Evolutionary conservation across 2,329 filamentous ascomycete species (phyloP).

Genomic region (Colletotrichum gigasporum): DNA sequence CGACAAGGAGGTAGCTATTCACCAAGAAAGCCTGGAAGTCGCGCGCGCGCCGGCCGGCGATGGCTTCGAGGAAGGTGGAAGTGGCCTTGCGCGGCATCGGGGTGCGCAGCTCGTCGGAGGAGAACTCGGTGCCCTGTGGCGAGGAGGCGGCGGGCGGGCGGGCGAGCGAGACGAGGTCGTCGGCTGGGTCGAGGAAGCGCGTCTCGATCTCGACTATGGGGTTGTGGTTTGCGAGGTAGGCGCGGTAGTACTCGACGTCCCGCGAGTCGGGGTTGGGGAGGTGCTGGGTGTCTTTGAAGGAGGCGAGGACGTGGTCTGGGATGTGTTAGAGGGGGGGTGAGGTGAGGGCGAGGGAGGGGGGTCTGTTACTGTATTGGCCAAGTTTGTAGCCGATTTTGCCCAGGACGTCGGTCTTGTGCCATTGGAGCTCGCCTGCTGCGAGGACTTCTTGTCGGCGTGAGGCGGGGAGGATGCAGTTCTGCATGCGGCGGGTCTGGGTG

Average conservation of each 20-base stretch:
- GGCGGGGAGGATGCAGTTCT: slow-evolving; percentile 60
- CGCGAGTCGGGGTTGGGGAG: slow-evolving; percentile 57
- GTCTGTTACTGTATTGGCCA: slow-evolving; percentile 72
- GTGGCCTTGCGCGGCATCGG: slow-evolving; percentile 26
- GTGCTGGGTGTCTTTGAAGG: slow-evolving; percentile 63
- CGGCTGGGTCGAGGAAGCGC: slow-evolving; percentile 63
- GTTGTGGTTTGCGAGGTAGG: slow-evolving; percentile 63
- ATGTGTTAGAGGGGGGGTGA: slow-evolving; percentile 17
- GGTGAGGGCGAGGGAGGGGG: background rate
- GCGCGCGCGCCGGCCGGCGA: background rate
- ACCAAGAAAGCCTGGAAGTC: background rate
- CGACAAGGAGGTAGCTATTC: slow-evolving; percentile 31
- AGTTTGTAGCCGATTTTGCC: slow-evolving; percentile 73
- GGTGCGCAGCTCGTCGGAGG: slow-evolving; percentile 22
- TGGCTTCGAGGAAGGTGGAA: slow-evolving; percentile 7
- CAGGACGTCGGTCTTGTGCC: slow-evolving; percentile 68
- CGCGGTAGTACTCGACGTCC: slow-evolving; percentile 61
- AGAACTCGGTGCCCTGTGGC: background rate
- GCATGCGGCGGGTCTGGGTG: slow-evolving; percentile 55
- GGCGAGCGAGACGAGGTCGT: slow-evolving; percentile 62
- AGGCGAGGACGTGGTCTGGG: slow-evolving; percentile 66
- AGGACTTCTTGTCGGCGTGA: slow-evolving; percentile 67
- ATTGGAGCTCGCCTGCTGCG: slow-evolving; percentile 63
- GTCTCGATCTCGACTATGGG: slow-evolving; percentile 69
- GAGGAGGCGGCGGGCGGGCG: background rate